Conservation (phyloP, 2,329 filamentous ascomycete species). For the Rutstroemia sp. region DNA sequence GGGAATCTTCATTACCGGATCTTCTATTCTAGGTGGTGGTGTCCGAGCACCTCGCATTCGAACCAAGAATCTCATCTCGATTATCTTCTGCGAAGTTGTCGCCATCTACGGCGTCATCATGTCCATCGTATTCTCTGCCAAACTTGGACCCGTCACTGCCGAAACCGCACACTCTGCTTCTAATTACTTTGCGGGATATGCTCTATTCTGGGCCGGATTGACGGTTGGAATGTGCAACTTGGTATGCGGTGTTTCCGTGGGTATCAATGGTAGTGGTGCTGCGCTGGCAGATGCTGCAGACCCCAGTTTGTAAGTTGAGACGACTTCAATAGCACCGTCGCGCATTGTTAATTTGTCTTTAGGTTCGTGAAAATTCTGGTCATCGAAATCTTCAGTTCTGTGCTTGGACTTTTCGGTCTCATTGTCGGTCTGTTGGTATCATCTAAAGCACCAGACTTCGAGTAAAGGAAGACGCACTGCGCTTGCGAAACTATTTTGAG, state of each 20-base stretch:
- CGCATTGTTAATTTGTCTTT: constrained; percentile 14
- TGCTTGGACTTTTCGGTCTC: constrained; percentile 90
- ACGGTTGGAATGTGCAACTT: constrained; percentile 95
- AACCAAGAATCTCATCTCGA: constrained; percentile 99
- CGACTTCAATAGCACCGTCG: neutral
- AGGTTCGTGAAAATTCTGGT: constrained; percentile 99
- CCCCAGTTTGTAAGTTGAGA: constrained; percentile 65
- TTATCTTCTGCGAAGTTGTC: constrained; percentile 99
- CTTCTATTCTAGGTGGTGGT: constrained; percentile 92
- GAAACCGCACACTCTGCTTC: constrained; percentile 63
- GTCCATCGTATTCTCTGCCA: constrained; percentile 95
- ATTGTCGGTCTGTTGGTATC: constrained; percentile 89
- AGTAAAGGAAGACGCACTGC: neutral
- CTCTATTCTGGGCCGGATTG: constrained; percentile 90
- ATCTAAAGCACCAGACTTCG: constrained; percentile 72
- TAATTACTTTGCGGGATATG: constrained; percentile 91
- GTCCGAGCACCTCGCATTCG: constrained; percentile 95
- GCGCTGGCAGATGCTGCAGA: constrained; percentile 95
- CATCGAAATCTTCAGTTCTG: constrained; percentile 98
- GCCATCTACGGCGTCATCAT: constrained; percentile 99
- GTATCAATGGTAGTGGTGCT: constrained; percentile 96
- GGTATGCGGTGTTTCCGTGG: constrained; percentile 91
- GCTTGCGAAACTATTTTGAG: neutral
- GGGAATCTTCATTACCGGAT: constrained; percentile 98
- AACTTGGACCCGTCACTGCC: constrained; percentile 60